These are phyloP conservation scores for Escallonia rubra DNA, from an alignment of 129 eudicot species.

Conservation along the genomic window DNA sequence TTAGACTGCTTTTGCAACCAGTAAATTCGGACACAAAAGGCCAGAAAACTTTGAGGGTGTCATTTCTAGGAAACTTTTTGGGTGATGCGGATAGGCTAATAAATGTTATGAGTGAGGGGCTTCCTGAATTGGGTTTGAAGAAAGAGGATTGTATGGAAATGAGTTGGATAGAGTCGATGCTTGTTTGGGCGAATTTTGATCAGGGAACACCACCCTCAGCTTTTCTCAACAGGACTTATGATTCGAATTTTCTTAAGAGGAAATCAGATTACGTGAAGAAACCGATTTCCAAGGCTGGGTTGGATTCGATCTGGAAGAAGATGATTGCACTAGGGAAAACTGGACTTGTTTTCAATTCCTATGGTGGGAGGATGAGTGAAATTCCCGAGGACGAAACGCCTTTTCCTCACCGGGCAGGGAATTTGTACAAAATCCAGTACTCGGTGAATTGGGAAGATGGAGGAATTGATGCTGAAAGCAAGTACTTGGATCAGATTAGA, in stretches of 20 bases:
- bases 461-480: conserved; percentile 14
- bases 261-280: conserved; percentile 41
- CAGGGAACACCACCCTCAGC: conserved; percentile 8
- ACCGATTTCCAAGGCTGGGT: conserved; percentile 28
- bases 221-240: conserved; percentile 22
- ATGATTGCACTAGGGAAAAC: conserved; percentile 13
- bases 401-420: conserved; percentile 61
- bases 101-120: conserved; percentile 9
- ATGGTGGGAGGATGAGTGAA: conserved; percentile 58
- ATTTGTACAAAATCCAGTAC: conserved; percentile 43
- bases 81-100: conserved; percentile 30
- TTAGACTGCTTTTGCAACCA: conserved; percentile 31
- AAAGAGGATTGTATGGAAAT: conserved; percentile 22
- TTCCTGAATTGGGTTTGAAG: conserved; percentile 28
- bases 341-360: conserved; percentile 9
- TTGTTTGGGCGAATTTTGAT: conserved; percentile 28
- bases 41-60: conserved; percentile 2
- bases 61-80: conserved; percentile 26
- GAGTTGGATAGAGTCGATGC: conserved; percentile 24
- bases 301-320: conserved; percentile 24
- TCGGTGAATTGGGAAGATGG: conserved; percentile 38
- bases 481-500: conserved; percentile 19
- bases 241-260: conserved; percentile 30
- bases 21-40: conserved; percentile 1
- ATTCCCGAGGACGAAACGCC: conserved; percentile 35